Percentiles rank a stretch among this genome's conserved stretches.
Conservation (phyloP, 2,329 filamentous ascomycete genomes). For the Colletotrichum incanum region DNA sequence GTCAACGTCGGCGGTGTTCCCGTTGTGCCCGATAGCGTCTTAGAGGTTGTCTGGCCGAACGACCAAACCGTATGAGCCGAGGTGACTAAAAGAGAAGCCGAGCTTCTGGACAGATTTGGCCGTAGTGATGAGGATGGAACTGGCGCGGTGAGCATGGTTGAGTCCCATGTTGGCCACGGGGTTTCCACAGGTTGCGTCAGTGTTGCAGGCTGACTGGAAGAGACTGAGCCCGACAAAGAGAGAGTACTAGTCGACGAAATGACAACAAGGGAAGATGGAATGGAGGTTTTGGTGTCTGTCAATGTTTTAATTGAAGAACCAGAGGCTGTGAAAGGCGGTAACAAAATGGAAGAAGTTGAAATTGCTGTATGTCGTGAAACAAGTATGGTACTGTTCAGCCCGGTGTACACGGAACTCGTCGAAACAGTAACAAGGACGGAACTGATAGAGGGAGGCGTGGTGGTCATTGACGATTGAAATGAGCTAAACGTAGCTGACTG, state of each 20-base stretch:
- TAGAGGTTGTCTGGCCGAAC: neutral
- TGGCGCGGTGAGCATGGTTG: conserved; percentile 3
- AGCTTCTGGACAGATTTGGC: too few relatives aligned
- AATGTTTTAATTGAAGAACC: neutral
- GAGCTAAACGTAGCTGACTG: neutral
- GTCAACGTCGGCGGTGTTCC: neutral
- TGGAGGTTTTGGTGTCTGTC: neutral
- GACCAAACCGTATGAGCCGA: too few relatives aligned
- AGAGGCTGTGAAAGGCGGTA: conserved; percentile 19
- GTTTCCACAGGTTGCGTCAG: conserved; percentile 33
- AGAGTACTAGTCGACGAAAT: neutral
- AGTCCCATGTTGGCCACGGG: conserved; percentile 30
- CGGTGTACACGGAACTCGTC: neutral
- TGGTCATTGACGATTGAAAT: neutral
- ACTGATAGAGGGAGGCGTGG: neutral
- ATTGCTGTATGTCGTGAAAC: neutral
- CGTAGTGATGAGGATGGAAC: neutral
- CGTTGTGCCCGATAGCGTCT: neutral
- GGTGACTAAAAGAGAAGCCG: too few relatives aligned
- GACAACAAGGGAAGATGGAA: neutral
- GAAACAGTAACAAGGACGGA: neutral
- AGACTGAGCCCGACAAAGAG: neutral
- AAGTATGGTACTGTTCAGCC: neutral
- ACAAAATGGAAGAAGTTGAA: neutral
- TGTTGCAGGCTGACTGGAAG: neutral